These are phyloP conservation scores for Strombidium stylifer DNA, from an alignment of 73 alveolate genomes.

Conservation along the genomic window DNA sequence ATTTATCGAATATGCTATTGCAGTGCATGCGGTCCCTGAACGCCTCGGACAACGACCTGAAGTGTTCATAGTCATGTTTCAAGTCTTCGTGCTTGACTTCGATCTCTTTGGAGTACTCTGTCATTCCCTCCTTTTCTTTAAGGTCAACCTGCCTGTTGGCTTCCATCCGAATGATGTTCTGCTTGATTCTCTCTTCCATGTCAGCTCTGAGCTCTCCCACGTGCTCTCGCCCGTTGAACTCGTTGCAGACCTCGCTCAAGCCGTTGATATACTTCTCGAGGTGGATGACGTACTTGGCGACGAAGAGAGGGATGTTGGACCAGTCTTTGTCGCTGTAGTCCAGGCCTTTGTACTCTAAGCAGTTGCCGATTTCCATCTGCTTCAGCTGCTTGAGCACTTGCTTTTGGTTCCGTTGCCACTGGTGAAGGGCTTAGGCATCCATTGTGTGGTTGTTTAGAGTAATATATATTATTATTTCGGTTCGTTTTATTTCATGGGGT, in stretches of 20 bases:
- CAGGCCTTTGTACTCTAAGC: too few species aligned
- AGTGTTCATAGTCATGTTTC: background rate
- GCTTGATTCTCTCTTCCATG: background rate
- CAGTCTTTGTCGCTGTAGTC: too few species aligned
- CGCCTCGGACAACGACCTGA: background rate
- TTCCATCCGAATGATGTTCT: background rate
- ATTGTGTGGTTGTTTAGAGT: too few species aligned
- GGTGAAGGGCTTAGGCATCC: too few species aligned
- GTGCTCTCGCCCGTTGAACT: slow-evolving; percentile 3
- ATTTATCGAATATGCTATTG: too few species aligned
- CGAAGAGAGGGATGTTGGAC: slow-evolving; percentile 37
- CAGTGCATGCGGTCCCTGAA: slow-evolving; percentile 3
- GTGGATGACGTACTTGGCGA: slow-evolving; percentile 18
- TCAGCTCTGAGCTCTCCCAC: slow-evolving; percentile 16
- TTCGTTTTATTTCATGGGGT: too few species aligned
- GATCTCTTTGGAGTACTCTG: background rate
- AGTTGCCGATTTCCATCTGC: too few species aligned
- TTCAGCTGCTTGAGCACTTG: too few species aligned
- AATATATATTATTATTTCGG: too few species aligned
- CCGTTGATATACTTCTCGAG: slow-evolving; percentile 19
- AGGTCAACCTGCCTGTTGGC: background rate
- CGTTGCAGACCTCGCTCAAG: slow-evolving; percentile 2
- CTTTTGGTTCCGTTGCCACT: too few species aligned
- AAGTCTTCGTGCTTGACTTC: background rate
- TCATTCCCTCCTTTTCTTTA: background rate